Evolutionary conservation across 2,329 filamentous ascomycete genomes (phyloP).

Genomic region (Pyrenochaeta sp.): DNA sequence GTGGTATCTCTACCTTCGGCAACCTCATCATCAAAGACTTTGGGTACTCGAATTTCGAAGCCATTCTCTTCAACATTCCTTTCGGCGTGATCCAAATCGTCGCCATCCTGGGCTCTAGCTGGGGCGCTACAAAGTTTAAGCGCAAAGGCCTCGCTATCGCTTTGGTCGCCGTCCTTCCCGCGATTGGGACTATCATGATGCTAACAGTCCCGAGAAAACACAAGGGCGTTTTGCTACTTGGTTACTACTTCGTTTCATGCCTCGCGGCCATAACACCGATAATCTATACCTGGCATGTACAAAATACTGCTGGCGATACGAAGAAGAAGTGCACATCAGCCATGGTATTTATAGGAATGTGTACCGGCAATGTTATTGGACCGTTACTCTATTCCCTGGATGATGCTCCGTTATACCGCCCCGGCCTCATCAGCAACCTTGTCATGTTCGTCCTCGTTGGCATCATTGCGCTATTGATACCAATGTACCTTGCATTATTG

Average conservation of each 20-base stretch:
- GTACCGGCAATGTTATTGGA: conserved; percentile 49
- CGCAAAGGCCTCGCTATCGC: conserved; percentile 63
- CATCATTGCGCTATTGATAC: conserved; percentile 36
- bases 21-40: conserved; percentile 67
- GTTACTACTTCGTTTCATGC: conserved; percentile 59
- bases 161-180: conserved; percentile 60
- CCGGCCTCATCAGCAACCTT: conserved; percentile 44
- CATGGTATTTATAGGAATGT: conserved; percentile 49
- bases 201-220: conserved; percentile 57
- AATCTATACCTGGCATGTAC: conserved; percentile 49
- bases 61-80: conserved; percentile 67
- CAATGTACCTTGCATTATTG: conserved; percentile 41
- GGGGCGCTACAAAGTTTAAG: conserved; percentile 59
- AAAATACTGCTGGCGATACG: conserved; percentile 50
- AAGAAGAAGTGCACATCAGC: conserved; percentile 50
- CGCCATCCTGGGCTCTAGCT: conserved; percentile 60
- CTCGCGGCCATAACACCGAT: conserved; percentile 48
- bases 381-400: conserved; percentile 46
- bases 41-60: conserved; percentile 63
- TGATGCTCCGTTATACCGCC: conserved; percentile 46
- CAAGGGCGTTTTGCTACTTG: conserved; percentile 60
- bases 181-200: conserved; percentile 61
- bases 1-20: conserved; percentile 67
- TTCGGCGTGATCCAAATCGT: conserved; percentile 63
- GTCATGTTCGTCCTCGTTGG: conserved; percentile 46